Percentiles rank a stretch among this genome's conserved stretches.
Evolutionary conservation across 345 rosid species (phyloP).

Genomic region (Eucalyptus sp.): DNA sequence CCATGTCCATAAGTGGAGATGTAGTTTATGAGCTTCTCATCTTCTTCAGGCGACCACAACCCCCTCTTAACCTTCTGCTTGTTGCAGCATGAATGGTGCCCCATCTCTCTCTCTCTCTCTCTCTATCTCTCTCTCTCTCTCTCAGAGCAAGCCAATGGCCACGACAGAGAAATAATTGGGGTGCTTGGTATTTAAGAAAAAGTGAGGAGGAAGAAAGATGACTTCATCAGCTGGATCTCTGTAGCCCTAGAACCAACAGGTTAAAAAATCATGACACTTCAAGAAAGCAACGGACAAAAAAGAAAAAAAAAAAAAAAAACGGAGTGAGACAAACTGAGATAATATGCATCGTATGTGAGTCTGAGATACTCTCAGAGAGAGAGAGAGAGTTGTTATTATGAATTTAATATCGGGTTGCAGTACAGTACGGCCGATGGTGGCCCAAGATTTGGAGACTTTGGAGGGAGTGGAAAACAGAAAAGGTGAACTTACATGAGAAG

Average conservation of each 20-base stretch:
- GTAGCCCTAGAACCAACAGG: neutral
- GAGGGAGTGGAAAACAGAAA: neutral
- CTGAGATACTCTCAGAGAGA: neutral
- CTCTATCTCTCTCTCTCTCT: neutral
- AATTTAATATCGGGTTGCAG: neutral
- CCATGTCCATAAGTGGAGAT: conserved; percentile 91
- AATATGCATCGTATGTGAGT: neutral
- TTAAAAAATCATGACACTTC: neutral
- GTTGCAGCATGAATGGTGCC: conserved; percentile 98
- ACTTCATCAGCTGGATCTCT: neutral
- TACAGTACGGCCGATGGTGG: neutral
- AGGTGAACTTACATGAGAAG: neutral
- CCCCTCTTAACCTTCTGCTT: conserved; percentile 99
- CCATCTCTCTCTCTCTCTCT: conserved; percentile 33
- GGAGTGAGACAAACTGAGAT: neutral
- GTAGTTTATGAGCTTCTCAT: conserved; percentile 89
- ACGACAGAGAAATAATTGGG: neutral
- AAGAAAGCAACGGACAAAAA: neutral
- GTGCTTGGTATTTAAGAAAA: neutral
- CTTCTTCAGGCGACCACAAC: conserved; percentile 98
- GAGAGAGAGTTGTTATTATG: neutral
- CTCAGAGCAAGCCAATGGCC: neutral
- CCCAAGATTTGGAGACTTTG: neutral
- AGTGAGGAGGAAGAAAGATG: neutral
- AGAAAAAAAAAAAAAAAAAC: neutral